Evolutionary conservation across 176 grass and related monocot species (phyloP), one percentile per base, ranked within the genome.

Genomic region (Poa annua): DNA sequence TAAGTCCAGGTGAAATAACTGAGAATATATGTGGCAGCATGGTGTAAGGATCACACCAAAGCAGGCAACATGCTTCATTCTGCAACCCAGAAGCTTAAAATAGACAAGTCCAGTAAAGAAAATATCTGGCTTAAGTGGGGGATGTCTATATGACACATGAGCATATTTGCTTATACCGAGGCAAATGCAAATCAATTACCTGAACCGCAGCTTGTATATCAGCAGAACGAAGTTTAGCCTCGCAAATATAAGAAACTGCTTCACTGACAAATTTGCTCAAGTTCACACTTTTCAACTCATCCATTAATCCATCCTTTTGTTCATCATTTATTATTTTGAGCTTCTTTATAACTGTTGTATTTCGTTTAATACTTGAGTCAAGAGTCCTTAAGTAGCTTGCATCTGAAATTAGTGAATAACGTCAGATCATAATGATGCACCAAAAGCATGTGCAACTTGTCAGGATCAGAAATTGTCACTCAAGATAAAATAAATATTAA

Each of bases 181-280:
- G 81, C 0, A 24, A 66, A 45, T n/a, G 11, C 15, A 35, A 15
- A 69, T 67, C 81, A 80, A 83, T 64, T 90, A 99, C 96, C 91
- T 96, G 96, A 88, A 99, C 93, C 67, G 93, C 89, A 87, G 96
- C 91, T 84, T 99, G 96, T 84, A 99, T 92, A 88, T 99, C 96
- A 89, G 93, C 87, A 5, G 93, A 88, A 84, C 90, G 92, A 85
- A 99, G 96, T 85, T 96, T 99, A 82, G 96, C 96, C 80, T 99
- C 96, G 51, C 93, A 99, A 80, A 99, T 99, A 87, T 90, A 89
- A 85, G 96, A 90, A 64, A 94, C 96, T 47, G 93, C 96, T 89
- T 99, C 96, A 9, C 96, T 99, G 69, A 99, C 96, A 90, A 99
- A 99, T 88, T 99, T 99, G 81, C 93, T 99, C 69, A 99, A 87